Base-by-base conservation (phyloP, 192 early-diverging fungal species). In the Linnemannia exigua region DNA sequence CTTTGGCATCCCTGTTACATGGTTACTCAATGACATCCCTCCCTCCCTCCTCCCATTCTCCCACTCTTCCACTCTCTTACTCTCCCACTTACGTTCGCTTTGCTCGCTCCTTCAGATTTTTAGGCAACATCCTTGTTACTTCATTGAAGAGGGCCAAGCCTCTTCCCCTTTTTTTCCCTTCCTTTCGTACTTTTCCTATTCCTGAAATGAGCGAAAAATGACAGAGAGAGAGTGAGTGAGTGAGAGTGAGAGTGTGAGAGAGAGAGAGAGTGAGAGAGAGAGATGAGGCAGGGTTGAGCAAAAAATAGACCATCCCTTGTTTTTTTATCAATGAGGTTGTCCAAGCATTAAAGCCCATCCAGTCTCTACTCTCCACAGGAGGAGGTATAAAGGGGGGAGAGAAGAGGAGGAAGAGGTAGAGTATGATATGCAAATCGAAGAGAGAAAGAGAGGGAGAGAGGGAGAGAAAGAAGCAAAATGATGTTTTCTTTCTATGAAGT, bases 311-410 rank as follows among this genome's bases (percentile, higher is more conserved):
- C 58, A 14, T 63, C 58, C 58, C 58, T 63, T 63, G 28, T 31
- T 63, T 31, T 50, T 63, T 63, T 22, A 6, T 20, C 22, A 31
- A 25, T 31, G 28, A 14, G 3, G 11, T 31, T 63, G 28, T 22
- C 14, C 58, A 31, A 31, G 28, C 9, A 63, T 14, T 2, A 63
- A 33, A 31, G 58, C 58, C 58, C 58, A 31, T 33, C n/a, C 28
- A 63, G 58, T 63, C 58, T 63, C 58, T 63, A 63, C 58, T 63
- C 58, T 63, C 58, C 58, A 63, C 28, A 63, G 58, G 25, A 63
- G 58, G 58, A 6, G 9, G 9, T 44, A 44, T 11, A 63, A 63
- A 2, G 28, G 58, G 9, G n/a, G 11, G 28, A 63, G 15, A 5
- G 19, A 52, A 20, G 19, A 17, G 19, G 19, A 17, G 20, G 19